Base-by-base conservation (phyloP, 202 grass and related monocot species). In the Schoenoplectus triqueter region DNA sequence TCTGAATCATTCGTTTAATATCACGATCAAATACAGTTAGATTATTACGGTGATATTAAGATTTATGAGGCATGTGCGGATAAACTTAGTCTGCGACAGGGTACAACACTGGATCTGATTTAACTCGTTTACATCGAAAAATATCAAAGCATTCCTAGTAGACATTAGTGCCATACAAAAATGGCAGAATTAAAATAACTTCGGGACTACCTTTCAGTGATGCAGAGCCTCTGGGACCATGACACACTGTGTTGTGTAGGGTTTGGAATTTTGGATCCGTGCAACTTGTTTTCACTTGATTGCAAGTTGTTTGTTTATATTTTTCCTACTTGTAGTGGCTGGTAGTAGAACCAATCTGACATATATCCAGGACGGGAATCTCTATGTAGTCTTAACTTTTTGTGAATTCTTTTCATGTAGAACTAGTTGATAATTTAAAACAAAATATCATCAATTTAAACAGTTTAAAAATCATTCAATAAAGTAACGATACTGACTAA, bases 181-280 rank as follows among this genome's bases (percentile, higher is more conserved):
- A 44, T 44, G 66, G 10, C 39, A 42, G 31, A 14, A 8, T 67
- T 68, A 68, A 69, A 42, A 69, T 44, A 69, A n/a, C 39, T 45
- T 69, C 14, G 31, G 61, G 39, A 45, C 68, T 8, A n/a, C 42
- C 18, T 49, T 72, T 49, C 0, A 72, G 45, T 49, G 45, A 31
- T 31, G 31, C 17, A 73, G 70, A 73, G 44, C 15, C 31, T 31
- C 31, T 21, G 70, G 70, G 70, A 73, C 70, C 46, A 10, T 73
- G 70, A 73, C 8, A 51, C 2, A 21, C 19, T 51, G n/a, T 73
- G 15, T 18, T 45, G 41, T 31, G 31, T 31, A 31, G 31, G 31
- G 31, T 31, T 31, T 31, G 31, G 31, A 31, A 14, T 70, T 70
- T 69, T 70, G 6, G 2, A 70, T 11, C 40, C 41, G n/a, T 42